Base-by-base conservation (phyloP, 768 basidiomycete species). In the Amanita subjunquillea region DNA sequence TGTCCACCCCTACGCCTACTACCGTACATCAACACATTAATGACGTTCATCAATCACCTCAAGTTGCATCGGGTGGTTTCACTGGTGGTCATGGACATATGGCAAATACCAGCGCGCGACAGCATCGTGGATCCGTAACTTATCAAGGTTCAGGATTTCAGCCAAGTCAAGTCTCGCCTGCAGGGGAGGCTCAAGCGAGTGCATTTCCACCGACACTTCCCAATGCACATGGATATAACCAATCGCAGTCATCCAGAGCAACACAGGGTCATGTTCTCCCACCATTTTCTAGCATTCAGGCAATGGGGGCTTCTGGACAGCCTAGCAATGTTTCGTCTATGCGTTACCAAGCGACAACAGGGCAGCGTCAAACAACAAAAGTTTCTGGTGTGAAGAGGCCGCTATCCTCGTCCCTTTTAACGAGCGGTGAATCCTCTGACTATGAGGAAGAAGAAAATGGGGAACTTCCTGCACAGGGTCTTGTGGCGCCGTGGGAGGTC, bases 401-500 rank as follows among this genome's bases (percentile, higher is more conserved):
- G 10, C 69, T 48, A 4, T 36, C 75, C 3, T 75, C 80, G 12
- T 87, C 87, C 2, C 81, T 79, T 58, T 77, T 82, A 55, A 81
- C 83, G 7, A 90, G 86, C 56, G 82, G 85, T 9, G 82, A 91
- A 65, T 89, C 89, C 1, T 87, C 88, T 36, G 90, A 91, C 61
- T 65, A 80, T n/a, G 91, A 91, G 47, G 88, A 89, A 45, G 87
- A 90, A 42, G 87, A 87, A 40, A 78, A 78, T 53, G 84, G 85
- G 15, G 90, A 86, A 63, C 67, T 92, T 12, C 90, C 91, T 0
- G 85, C 85, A 36, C 79, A 77, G 38, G 88, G 91, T 45, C 77
- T 92, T 44, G 82, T 90, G 50, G 90, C 89, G 7, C 91, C 91
- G 47, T 87, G 87, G 83, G 87, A 90, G 68, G 89, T 91, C 39